phyloP scores from a whole-genome alignment of 1,139 yeast genomes.

The Pichia sp. region DNA sequence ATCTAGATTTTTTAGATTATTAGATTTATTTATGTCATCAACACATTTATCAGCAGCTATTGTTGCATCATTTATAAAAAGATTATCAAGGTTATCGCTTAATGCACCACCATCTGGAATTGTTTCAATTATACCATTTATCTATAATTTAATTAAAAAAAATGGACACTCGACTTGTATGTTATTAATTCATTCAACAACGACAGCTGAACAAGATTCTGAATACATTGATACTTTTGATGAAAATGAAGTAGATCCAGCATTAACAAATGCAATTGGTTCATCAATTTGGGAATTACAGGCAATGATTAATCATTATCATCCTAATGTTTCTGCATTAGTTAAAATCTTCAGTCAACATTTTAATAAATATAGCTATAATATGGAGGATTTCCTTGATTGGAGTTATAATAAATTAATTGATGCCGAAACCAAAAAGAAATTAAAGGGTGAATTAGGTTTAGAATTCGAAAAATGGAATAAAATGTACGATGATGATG shows the following conservation, averaged over 20 bases:
- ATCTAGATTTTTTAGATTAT: constrained; percentile 79
- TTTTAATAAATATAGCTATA: constrained; percentile 77
- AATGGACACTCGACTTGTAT: constrained; percentile 81
- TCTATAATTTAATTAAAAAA: constrained; percentile 78
- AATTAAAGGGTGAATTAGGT: constrained; percentile 64
- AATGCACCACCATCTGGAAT: constrained; percentile 88
- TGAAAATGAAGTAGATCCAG: constrained; percentile 60
- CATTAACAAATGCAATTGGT: constrained; percentile 68
- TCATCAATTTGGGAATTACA: constrained; percentile 93
- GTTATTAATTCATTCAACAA: constrained; percentile 67
- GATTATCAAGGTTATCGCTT: constrained; percentile 65
- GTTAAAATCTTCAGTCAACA: constrained; percentile 88
- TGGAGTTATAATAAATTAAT: constrained; percentile 77
- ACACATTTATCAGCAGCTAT: constrained; percentile 80
- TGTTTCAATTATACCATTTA: constrained; percentile 81
- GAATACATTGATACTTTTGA: constrained; percentile 59
- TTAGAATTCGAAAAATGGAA: constrained; percentile 67
- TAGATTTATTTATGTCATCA: constrained; percentile 79
- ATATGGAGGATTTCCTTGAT: constrained; percentile 89
- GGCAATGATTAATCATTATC: constrained; percentile 73
- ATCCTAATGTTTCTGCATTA: constrained; percentile 89
- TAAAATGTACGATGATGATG: constrained; percentile 32
- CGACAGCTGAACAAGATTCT: constrained; percentile 26
- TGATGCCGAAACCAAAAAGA: constrained; percentile 68
- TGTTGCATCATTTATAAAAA: constrained; percentile 85